A percentile compares a stretch with the other conserved stretches of the same genome.
These are phyloP conservation scores for Leptographium radiaticola DNA, from an alignment of 2,329 filamentous ascomycete genomes.

Conservation along the genomic window DNA sequence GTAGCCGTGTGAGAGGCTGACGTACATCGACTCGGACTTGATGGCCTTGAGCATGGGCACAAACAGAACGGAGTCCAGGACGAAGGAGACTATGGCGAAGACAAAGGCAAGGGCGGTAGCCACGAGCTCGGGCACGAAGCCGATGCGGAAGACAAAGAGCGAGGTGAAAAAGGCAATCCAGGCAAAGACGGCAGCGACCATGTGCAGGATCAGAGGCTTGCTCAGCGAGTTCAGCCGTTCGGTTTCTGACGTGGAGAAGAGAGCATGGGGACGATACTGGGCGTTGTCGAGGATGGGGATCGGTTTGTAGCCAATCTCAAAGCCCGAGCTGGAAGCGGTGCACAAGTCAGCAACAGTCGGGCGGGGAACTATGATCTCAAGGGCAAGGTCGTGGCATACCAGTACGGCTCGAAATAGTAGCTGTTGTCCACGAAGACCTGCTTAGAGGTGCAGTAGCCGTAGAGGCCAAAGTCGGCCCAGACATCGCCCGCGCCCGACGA, in stretches of 20 bases:
- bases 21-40: background rate
- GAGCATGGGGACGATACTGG: background rate
- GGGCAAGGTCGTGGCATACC: background rate
- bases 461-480: background rate
- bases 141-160: background rate
- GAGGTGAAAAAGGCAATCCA: background rate
- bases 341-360: background rate
- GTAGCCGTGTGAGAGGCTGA: background rate
- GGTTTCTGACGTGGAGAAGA: background rate
- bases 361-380: no score
- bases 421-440: background rate
- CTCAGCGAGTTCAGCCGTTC: background rate
- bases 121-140: background rate
- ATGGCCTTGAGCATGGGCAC: background rate
- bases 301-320: background rate
- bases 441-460: background rate
- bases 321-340: background rate
- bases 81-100: background rate
- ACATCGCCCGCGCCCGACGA: background rate
- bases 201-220: background rate
- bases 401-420: background rate
- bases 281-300: background rate
- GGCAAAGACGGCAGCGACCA: background rate
- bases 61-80: background rate
- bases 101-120: background rate